These are phyloP conservation scores for Neonectria neomacrospora DNA, from an alignment of 2,329 filamentous ascomycete genomes.

Conservation along the genomic window DNA sequence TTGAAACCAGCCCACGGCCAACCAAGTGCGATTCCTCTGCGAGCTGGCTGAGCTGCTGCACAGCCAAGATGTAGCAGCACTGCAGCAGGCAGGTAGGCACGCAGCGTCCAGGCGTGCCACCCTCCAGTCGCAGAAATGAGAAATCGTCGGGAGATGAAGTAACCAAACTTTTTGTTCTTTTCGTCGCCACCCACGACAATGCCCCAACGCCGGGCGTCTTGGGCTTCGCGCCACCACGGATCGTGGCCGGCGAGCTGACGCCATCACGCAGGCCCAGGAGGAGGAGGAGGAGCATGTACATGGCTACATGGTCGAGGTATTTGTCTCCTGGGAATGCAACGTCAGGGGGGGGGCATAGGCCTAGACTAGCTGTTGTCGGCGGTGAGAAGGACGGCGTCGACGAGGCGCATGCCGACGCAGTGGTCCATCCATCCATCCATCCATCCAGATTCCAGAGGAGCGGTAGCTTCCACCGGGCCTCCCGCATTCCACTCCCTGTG, in stretches of 20 bases:
- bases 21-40: not conserved
- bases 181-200: conserved; percentile 23
- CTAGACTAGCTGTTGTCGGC: not conserved
- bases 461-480: conserved; percentile 35
- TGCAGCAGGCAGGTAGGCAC: too few species aligned
- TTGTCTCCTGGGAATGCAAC: not conserved
- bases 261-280: conserved; percentile 4
- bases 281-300: not conserved
- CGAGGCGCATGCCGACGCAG: conserved; percentile 9
- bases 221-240: conserved; percentile 25
- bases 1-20: not conserved
- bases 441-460: conserved; percentile 27
- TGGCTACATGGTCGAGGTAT: not conserved
- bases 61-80: not conserved
- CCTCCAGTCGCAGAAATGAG: not conserved
- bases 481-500: conserved; percentile 39
- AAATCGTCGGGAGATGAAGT: not conserved
- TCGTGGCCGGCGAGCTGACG: not conserved
- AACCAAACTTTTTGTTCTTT: not conserved
- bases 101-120: not conserved
- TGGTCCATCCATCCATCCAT: too few species aligned
- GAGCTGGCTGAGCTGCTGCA: not conserved
- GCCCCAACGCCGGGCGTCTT: conserved; percentile 28
- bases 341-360: too few species aligned
- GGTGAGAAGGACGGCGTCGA: conserved; percentile 4